Evolutionary conservation across 805 yeast species (phyloP), one percentile per base, ranked within the genome.

Genomic region (Starmerella floris): DNA sequence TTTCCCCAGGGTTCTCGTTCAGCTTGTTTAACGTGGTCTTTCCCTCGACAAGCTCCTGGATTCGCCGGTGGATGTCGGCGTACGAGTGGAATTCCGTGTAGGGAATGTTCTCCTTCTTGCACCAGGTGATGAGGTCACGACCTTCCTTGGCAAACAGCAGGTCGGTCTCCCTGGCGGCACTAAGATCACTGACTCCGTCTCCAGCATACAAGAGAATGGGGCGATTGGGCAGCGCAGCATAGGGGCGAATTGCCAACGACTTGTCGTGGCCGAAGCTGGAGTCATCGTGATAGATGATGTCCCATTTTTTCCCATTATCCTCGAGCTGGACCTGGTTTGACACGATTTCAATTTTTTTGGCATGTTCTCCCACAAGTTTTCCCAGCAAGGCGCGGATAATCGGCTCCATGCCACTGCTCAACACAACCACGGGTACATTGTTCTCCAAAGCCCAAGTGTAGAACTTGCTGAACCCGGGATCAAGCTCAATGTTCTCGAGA

Each of bases 131-230:
- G 53, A 91, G 71, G 59, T 91, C 97, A 55, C 80, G 76, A 39
- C 96, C 98, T 51, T 76, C 75, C 65, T 85, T 88, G 36, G 98
- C 98, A 62, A 88, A 91, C 51, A 91, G 66, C 52, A 88, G 68
- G 61, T 91, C 88, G 32, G 98, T 85, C 62, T 91, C 95, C 57
- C 81, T 79, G 21, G 97, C 96, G 21, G 98, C 98, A 44, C 84
- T 75, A 53, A 91, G 68, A 62, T 91, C 99, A 36, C 93, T 79
- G 26, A 91, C 95, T 50, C 99, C 99, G 61, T 91, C 99, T 45
- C 99, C 99, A 57, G 94, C 83, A 67, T 91, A 91, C 60, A 88
- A 83, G 53, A 84, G 70, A 31, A 68, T 66, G 15, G 94, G 94
- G 38, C 73, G 69, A 19, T 61, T 56, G 6, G 55, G 60, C 30